A percentile compares a stretch with the other conserved stretches of the same genome.
Evolutionary conservation across 306 rosid species (phyloP).

Genomic region (Rosa rugosa): DNA sequence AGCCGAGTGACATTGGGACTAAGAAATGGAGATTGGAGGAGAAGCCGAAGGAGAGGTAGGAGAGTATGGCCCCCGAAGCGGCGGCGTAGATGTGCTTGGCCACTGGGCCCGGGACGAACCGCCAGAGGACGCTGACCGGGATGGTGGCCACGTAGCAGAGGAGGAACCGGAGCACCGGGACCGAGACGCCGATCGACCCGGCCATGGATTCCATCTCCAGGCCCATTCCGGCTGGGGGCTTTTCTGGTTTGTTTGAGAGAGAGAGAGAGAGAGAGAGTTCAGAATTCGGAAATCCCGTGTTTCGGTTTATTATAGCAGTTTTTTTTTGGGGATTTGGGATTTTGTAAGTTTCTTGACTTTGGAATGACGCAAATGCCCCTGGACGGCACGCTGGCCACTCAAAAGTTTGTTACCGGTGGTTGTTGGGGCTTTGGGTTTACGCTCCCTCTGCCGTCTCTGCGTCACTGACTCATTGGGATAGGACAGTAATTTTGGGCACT

Average conservation of each 20-base stretch:
- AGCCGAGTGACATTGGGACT: conserved; percentile 75
- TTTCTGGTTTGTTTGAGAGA: not conserved
- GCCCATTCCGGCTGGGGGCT: conserved; percentile 51
- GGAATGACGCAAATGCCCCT: not conserved
- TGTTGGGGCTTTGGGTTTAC: not conserved
- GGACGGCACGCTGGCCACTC: not conserved
- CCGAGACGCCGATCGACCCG: conserved; percentile 71
- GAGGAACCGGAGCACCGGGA: conserved; percentile 83
- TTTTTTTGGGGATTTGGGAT: no score
- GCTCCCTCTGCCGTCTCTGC: not conserved
- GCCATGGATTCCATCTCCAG: conserved; percentile 84
- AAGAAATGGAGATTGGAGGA: conserved; percentile 84
- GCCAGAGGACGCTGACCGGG: conserved; percentile 73
- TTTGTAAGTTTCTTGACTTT: no score
- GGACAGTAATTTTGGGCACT: not conserved
- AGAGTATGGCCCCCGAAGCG: conserved; percentile 62
- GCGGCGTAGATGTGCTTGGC: conserved; percentile 78
- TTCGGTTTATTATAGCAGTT: no score
- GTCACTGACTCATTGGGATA: not conserved
- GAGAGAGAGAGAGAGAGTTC: not conserved
- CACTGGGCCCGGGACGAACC: conserved; percentile 59
- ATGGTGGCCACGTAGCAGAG: conserved; percentile 83
- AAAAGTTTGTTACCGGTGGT: not conserved
- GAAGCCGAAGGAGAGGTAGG: conserved; percentile 82
- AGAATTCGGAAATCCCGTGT: not conserved